Evolutionary conservation across 2,329 filamentous ascomycete genomes (phyloP), one percentile per base, ranked within the genome.

Genomic region (Graphilbum sp.): DNA sequence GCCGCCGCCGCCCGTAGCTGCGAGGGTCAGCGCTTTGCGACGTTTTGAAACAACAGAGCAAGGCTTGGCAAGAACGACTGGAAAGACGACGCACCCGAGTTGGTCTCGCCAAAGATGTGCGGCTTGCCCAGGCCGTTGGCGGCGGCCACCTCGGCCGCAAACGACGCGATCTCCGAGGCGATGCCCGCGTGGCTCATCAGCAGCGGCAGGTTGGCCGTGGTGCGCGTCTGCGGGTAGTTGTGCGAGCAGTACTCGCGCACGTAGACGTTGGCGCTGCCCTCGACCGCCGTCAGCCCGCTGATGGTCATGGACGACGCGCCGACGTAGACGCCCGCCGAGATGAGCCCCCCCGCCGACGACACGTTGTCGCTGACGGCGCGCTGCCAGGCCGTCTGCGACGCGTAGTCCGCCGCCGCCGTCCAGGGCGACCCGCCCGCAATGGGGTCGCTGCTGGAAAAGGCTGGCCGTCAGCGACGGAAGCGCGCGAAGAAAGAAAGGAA

Each of bases 71-170:
- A n/a, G n/a, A n/a, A n/a, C n/a, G n/a, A n/a, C n/a, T n/a, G n/a
- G n/a, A 25, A 7, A 25, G 7, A 7, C 12, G 23, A 42, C 44
- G 12, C 50, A 63, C 61, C 61, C 1, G 63, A 66, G 43, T 29
- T 29, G 7, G 62, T 67, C 51, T 68, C 65, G 2, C 63, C 63
- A 39, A 68, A 57, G 10, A 67, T 49, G 42, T 66, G 63, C 4
- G 59, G 54, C 44, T 64, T 66, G 3, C 57, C 56, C 17, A 55
- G 46, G 1, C 41, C 47, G 16, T 13, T 12, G 15, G 27, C 27
- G 11, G 27, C 27, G 11, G 27, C 7, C 4, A 15, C 15, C 10
- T 29, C 27, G 27, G 11, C 27, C 7, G 27, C 27, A 29, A 13
- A 29, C 4, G 15, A 12, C 11, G 10, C 5, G 27, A 29, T 29